Conservation (phyloP, 306 rosid species). For the Lotus japonicus region DNA sequence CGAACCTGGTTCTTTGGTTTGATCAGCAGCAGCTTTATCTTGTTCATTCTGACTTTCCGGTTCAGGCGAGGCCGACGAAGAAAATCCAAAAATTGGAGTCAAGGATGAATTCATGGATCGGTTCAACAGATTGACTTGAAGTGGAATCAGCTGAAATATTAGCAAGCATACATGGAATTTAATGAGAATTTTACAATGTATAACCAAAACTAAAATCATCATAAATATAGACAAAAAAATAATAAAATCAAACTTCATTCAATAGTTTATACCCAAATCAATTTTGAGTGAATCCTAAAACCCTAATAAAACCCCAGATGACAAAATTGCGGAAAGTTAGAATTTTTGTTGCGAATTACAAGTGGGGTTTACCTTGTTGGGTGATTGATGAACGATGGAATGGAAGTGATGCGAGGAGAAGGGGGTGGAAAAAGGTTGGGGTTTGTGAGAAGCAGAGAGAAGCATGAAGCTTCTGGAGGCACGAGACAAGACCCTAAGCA, state of each 20-base stretch:
- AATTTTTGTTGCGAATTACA: background rate
- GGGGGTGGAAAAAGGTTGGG: conserved; percentile 27
- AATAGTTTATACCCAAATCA: background rate
- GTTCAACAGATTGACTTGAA: conserved; percentile 40
- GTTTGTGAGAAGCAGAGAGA: conserved; percentile 36
- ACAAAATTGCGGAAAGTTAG: background rate
- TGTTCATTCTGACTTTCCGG: conserved; percentile 26
- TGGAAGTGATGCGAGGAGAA: conserved; percentile 42
- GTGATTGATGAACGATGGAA: conserved; percentile 35
- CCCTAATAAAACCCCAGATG: conserved; percentile 41
- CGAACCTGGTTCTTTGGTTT: conserved; percentile 43
- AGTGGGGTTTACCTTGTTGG: conserved; percentile 47
- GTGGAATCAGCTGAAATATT: conserved; percentile 35
- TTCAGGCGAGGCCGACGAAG: conserved; percentile 68
- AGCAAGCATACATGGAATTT: background rate
- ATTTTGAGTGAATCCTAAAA: background rate
- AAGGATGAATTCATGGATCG: conserved; percentile 27
- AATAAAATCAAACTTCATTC: background rate
- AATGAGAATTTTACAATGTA: conserved; percentile 11
- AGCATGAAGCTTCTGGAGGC: conserved; percentile 41
- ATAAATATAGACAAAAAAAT: background rate
- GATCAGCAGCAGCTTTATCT: conserved; percentile 32
- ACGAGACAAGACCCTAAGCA: conserved; percentile 62
- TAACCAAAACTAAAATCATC: background rate
- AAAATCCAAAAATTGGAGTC: conserved; percentile 41